Base-by-base conservation (phyloP, 371 early-diverging fungal genomes). In the Choanephora cucurbitarum region DNA sequence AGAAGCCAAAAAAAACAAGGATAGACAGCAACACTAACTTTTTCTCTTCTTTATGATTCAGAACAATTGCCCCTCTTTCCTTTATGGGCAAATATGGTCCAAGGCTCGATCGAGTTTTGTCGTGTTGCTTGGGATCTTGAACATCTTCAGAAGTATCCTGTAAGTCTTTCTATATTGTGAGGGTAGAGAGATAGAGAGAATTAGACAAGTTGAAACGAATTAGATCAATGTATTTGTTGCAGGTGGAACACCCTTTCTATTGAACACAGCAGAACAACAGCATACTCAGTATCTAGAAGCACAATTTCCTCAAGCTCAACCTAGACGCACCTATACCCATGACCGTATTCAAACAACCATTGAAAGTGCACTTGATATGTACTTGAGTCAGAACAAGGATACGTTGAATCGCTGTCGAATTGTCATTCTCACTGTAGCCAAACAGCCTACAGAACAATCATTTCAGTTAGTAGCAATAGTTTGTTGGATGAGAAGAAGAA, bases 71-170 rank as follows among this genome's bases (percentile, higher is more conserved):
- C 73, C 39, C 64, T 63, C 5, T 55, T 63, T 24, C 73, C 73
- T 17, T 32, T 66, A 39, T 72, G 73, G 73, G 46, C 69, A n/a
- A 60, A 64, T 43, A 72, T 72, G 64, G 73, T 72, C 2, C 59
- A 66, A 33, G 49, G 69, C 6, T 56, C 73, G 1, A 52, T 69
- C 5, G 69, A 69, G 33, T 62, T 66, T 42, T 72, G 73, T 59
- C 55, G 73, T 10, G 61, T 69, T 43, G 64, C 46, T 37, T 72
- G 73, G 73, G 64, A 53, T 32, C 46, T 67, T 15, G 24, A 50
- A 22, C 39, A 37, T 13, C 24, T 45, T 11, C 37, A 44, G 45
- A 34, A 21, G 23, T 42, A 62, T n/a, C 17, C 41, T 22, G 66
- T 60, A 59, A 62, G 28, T 17, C 15, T 37, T 13, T 37, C 14